Conservation (phyloP, 1,284 basidiomycete species). For the Trametes pubescens region DNA sequence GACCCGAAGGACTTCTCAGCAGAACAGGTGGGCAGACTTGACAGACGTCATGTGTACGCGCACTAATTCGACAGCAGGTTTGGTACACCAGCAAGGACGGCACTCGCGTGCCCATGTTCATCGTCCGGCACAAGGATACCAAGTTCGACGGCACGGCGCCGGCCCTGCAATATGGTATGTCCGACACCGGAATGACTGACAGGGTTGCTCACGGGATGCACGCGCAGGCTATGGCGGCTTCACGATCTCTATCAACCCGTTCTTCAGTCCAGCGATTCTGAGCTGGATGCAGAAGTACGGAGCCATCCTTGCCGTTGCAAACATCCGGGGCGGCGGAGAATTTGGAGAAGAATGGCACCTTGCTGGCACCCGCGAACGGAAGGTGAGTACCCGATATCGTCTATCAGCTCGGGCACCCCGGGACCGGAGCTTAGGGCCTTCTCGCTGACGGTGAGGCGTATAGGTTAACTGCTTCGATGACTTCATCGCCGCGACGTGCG, state of each 20-base stretch:
- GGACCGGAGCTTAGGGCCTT: conserved; percentile 19
- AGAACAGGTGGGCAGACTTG: conserved; percentile 58
- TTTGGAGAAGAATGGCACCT: conserved; percentile 87
- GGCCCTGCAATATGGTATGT: conserved; percentile 78
- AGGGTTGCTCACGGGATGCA: not conserved
- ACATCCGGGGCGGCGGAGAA: conserved; percentile 85
- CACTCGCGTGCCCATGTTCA: conserved; percentile 87
- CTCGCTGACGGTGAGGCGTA: conserved; percentile 10
- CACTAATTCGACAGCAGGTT: conserved; percentile 48
- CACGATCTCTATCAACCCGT: conserved; percentile 74
- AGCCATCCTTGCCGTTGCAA: conserved; percentile 77
- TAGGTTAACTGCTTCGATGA: conserved; percentile 84
- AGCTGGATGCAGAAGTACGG: conserved; percentile 82
- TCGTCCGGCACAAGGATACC: conserved; percentile 80
- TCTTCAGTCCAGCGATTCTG: conserved; percentile 77
- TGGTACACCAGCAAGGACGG: conserved; percentile 86
- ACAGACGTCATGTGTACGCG: not conserved
- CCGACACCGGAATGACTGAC: not conserved
- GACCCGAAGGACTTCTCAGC: conserved; percentile 76
- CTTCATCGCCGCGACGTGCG: conserved; percentile 81
- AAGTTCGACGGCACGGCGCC: conserved; percentile 81
- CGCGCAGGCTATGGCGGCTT: conserved; percentile 83
- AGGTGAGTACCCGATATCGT: conserved; percentile 51
- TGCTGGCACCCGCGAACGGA: conserved; percentile 74
- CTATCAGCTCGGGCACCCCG: conserved; percentile 18